A percentile compares a stretch with the other conserved stretches of the same genome.
These are phyloP conservation scores for Phaffia rhodozyma DNA, from an alignment of 1,284 basidiomycete genomes.

Conservation along the genomic window DNA sequence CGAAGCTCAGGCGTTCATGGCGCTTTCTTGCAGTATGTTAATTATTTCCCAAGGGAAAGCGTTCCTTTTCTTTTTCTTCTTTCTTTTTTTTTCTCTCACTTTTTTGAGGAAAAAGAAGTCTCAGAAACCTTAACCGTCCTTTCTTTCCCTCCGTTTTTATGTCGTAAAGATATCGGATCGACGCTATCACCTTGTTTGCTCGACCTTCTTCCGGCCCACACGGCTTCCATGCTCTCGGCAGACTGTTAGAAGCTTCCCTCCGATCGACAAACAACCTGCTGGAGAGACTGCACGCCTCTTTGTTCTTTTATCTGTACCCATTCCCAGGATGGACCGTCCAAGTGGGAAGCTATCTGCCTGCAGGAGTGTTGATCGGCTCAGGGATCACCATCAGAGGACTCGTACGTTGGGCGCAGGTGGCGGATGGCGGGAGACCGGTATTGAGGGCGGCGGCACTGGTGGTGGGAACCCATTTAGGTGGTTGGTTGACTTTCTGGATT, in stretches of 20 bases:
- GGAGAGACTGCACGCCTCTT: constrained; percentile 85
- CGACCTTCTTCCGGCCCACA: constrained; percentile 81
- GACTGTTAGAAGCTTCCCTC: constrained; percentile 69
- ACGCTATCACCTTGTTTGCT: constrained; percentile 82
- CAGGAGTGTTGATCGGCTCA: constrained; percentile 64
- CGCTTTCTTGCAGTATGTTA: constrained; percentile 33
- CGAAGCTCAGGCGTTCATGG: constrained; percentile 37
- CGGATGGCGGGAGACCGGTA: constrained; percentile 33
- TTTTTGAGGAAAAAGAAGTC: no score
- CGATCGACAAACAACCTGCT: constrained; percentile 83
- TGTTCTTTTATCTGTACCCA: constrained; percentile 84
- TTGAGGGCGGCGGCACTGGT: constrained; percentile 45
- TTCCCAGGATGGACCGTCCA: constrained; percentile 67
- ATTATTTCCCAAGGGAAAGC: no score
- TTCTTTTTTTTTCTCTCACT: constrained; percentile 1
- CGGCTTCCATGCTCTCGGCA: constrained; percentile 86
- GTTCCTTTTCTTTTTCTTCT: constrained; percentile 1
- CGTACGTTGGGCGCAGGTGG: constrained; percentile 50
- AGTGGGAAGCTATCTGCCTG: constrained; percentile 78
- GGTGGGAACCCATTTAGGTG: constrained; percentile 25
- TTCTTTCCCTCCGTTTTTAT: constrained; percentile 17
- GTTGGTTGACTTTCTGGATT: constrained; percentile 14
- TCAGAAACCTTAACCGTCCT: neutral
- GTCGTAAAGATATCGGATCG: constrained; percentile 66
- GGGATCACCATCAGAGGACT: constrained; percentile 73